Base-by-base conservation (phyloP, 2,329 filamentous ascomycete genomes). In the Dothideomycetes sp. region DNA sequence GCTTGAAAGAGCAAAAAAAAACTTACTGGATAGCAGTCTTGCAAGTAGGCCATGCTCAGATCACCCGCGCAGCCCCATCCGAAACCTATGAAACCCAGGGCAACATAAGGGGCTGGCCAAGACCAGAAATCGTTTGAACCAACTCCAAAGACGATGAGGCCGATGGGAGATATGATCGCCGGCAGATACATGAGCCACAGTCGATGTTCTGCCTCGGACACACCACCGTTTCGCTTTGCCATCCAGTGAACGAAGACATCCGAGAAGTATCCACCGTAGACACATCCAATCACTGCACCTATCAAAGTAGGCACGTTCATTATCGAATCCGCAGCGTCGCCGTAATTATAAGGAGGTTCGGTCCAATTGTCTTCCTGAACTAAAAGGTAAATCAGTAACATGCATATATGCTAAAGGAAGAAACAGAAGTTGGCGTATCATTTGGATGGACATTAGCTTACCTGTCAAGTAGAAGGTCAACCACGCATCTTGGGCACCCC, bases 31-130 rank as follows among this genome's bases (percentile, higher is more conserved):
- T 75, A 75, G 3, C 66, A 66, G 43, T 75, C 72, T 47, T 70
- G 69, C 4, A 74, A 56, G 43, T 75, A 75, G 0, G 71, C 68
- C 60, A 57, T 54, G 14, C 51, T 52, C 17, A 77, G 51, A 52
- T 76, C 73, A 4, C 73, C 73, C 2, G 70, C 70, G 37, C 72
- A 75, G 5, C 73, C 73, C 54, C 72, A 76, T 2, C 73, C 73
- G 40, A 77, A 76, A 3, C 73, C 73, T 18, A 75, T 75, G 46
- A 75, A 67, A 3, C 68, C 73, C 1, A 76, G 56, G 2, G 70
- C 73, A 12, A 76, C 58, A 39, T 76, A 76, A 0, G 72, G 68
- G 5, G 59, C 58, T 2, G 65, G 69, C 72, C 72, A 75, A 24
- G 53, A 46, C 70, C 68, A 73, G 1, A 64, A 68, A 30, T 68